Conservation (phyloP, 345 rosid genomes). For the Triadica sebifera region DNA sequence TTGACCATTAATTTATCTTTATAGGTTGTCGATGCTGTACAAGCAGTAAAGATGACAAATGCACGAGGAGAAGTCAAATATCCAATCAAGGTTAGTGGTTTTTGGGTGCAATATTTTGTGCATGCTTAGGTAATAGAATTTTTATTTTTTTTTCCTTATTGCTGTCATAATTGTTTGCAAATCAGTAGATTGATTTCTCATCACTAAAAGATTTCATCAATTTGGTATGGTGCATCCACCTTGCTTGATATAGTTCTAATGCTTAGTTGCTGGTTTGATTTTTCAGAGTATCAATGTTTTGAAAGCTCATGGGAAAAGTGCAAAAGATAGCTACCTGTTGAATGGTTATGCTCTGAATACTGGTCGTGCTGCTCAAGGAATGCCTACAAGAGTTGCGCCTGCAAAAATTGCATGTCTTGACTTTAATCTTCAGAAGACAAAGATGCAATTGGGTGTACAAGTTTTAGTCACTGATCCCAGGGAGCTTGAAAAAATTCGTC, state of each 20-base stretch:
- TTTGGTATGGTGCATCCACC: neutral
- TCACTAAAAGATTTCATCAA: neutral
- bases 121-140: neutral
- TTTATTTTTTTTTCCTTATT: neutral
- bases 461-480: conserved; percentile 90
- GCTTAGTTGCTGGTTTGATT: conserved; percentile 8
- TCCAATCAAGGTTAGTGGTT: conserved; percentile 77
- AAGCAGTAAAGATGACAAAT: conserved; percentile 83
- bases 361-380: conserved; percentile 98
- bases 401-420: conserved; percentile 95
- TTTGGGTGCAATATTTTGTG: neutral
- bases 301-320: conserved; percentile 96
- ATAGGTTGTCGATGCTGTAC: conserved; percentile 89
- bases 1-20: conserved; percentile 7
- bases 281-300: conserved; percentile 78
- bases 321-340: conserved; percentile 81
- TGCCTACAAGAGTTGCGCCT: conserved; percentile 85
- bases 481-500: conserved; percentile 96
- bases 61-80: conserved; percentile 82
- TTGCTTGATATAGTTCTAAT: conserved; percentile 1
- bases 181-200: neutral
- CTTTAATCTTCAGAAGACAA: conserved; percentile 93
- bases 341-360: conserved; percentile 93
- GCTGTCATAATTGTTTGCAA: neutral
- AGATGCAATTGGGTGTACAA: conserved; percentile 96